A percentile compares a stretch with the other conserved stretches of the same genome.
phyloP scores from a whole-genome alignment of 164 flowering plant species.

The Paratinospora sagittata region DNA sequence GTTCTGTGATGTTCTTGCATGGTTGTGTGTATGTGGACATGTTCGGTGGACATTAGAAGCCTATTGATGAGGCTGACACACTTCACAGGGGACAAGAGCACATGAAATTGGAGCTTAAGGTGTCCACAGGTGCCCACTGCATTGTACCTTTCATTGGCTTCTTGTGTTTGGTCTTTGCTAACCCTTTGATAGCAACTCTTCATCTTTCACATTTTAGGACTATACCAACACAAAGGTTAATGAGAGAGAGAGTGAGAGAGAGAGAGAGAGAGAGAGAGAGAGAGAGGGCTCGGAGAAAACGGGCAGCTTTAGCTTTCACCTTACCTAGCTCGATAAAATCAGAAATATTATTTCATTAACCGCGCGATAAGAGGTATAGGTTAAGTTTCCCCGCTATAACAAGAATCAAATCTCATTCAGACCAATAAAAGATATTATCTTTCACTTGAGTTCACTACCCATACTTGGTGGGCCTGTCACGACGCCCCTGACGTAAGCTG shows the following conservation, averaged over 20 bases:
- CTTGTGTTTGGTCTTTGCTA: slow-evolving; percentile 3
- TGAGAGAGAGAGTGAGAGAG: too few species aligned
- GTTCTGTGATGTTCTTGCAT: neutral
- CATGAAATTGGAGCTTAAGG: slow-evolving; percentile 4
- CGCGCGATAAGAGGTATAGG: too few species aligned
- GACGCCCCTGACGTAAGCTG: too few species aligned
- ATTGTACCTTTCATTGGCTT: neutral
- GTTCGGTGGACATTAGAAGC: neutral
- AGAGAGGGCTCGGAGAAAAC: neutral
- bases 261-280: too few species aligned
- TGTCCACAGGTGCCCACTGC: neutral
- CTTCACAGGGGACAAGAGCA: slow-evolving; percentile 6
- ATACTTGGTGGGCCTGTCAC: too few species aligned
- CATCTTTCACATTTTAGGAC: neutral
- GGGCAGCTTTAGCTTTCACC: slow-evolving; percentile 1
- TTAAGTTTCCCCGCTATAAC: too few species aligned
- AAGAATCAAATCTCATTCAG: too few species aligned
- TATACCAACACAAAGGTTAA: slow-evolving; percentile 1
- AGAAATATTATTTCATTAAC: too few species aligned
- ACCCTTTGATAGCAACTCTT: neutral
- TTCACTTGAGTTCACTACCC: too few species aligned
- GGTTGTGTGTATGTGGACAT: slow-evolving; percentile 9
- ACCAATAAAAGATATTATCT: too few species aligned
- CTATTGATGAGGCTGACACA: neutral
- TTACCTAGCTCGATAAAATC: too few species aligned